A percentile compares a stretch with the other conserved stretches of the same genome.
These are phyloP conservation scores for Volvox reticuliferus DNA, from an alignment of 139 green algal species.

Conservation along the genomic window DNA sequence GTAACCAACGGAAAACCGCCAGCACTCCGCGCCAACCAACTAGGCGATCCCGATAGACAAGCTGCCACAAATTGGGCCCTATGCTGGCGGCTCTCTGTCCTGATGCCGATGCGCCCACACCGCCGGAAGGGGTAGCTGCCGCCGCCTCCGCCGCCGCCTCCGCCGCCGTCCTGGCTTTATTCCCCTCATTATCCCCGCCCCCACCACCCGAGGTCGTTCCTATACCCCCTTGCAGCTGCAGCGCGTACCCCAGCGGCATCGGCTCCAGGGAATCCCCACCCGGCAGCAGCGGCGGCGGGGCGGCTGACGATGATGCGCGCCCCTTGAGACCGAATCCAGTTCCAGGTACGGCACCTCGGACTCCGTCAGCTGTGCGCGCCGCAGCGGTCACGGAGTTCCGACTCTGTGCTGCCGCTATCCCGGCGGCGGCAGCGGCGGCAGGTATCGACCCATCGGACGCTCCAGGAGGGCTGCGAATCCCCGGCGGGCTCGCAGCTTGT, in stretches of 20 bases:
- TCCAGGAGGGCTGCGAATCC: background rate
- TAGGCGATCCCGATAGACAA: slow-evolving; percentile 39
- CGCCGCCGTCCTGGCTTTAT: background rate
- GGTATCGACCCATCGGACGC: background rate
- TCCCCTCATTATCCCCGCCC: background rate
- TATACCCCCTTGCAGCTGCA: background rate
- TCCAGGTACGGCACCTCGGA: too few species aligned
- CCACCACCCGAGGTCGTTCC: background rate
- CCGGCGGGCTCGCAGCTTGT: background rate
- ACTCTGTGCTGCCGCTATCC: background rate
- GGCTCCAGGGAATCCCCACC: slow-evolving; percentile 20
- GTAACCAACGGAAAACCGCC: slow-evolving; percentile 46
- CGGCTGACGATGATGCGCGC: background rate
- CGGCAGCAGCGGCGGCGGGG: background rate
- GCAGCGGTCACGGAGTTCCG: background rate
- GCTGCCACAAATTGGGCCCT: slow-evolving; percentile 7
- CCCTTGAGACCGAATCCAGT: too few species aligned
- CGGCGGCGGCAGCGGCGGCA: background rate
- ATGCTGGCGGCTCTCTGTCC: background rate
- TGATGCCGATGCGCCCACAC: too few species aligned
- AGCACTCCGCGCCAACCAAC: slow-evolving; percentile 50
- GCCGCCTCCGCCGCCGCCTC: background rate
- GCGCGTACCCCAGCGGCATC: background rate
- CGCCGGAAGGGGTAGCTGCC: background rate
- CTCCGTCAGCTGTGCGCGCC: too few species aligned